Conservation (phyloP, 352 stramenopile species). For the Phytophthora niederhauseri region DNA sequence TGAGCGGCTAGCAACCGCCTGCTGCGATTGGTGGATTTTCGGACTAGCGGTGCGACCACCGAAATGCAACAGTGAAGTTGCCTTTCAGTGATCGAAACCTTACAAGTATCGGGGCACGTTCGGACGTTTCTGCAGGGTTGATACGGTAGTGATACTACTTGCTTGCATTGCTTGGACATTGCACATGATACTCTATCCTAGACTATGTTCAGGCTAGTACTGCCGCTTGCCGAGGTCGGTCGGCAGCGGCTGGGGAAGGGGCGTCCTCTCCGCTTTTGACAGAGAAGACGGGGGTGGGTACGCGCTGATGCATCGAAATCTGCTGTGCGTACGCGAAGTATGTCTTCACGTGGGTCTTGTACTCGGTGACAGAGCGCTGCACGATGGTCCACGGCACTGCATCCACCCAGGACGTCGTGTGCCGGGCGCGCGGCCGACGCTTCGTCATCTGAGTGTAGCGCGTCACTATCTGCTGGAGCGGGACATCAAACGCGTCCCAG, state of each 20-base stretch:
- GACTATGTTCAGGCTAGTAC: slow-evolving; percentile 35
- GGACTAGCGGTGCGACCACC: slow-evolving; percentile 12
- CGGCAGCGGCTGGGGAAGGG: slow-evolving; percentile 7
- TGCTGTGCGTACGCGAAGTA: slow-evolving; percentile 66
- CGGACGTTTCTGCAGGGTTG: not conserved
- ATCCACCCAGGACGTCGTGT: slow-evolving; percentile 50
- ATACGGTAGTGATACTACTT: slow-evolving; percentile 16
- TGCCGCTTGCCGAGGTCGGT: slow-evolving; percentile 18
- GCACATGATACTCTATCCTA: slow-evolving; percentile 3
- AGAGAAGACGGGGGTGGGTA: slow-evolving; percentile 64
- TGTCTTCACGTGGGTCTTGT: slow-evolving; percentile 67
- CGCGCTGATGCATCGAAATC: slow-evolving; percentile 70
- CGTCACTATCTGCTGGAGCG: slow-evolving; percentile 59
- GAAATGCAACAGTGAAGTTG: slow-evolving; percentile 18
- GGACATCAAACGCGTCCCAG: slow-evolving; percentile 71
- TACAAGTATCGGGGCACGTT: too few relatives aligned
- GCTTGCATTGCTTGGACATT: slow-evolving; percentile 23
- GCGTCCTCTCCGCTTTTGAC: slow-evolving; percentile 42
- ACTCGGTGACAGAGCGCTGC: slow-evolving; percentile 67
- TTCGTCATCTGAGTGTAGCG: slow-evolving; percentile 58
- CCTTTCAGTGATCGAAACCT: not conserved
- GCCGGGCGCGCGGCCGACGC: slow-evolving; percentile 17
- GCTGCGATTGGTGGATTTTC: slow-evolving; percentile 13
- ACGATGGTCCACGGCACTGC: slow-evolving; percentile 43
- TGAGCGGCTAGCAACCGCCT: slow-evolving; percentile 11